These are phyloP conservation scores for Cladosporium sphaerospermum DNA, from an alignment of 2,329 filamentous ascomycete species.

Conservation along the genomic window DNA sequence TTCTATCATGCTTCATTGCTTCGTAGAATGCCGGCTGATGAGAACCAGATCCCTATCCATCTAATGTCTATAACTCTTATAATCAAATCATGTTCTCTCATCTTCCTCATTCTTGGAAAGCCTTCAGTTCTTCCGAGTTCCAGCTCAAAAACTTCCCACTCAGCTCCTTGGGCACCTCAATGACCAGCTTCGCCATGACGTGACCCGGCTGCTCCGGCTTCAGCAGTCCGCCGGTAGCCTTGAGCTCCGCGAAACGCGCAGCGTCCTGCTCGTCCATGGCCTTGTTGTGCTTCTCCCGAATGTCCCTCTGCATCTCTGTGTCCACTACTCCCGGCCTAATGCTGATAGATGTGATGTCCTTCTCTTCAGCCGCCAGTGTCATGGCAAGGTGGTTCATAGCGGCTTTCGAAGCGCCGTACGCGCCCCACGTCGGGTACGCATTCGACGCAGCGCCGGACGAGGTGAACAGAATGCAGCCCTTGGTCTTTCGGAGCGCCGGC, in stretches of 20 bases:
- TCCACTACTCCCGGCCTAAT: slow-evolving; percentile 77
- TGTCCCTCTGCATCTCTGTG: slow-evolving; percentile 81
- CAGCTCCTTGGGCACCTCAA: slow-evolving; percentile 58
- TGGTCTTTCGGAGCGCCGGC: slow-evolving; percentile 58
- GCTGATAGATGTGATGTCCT: slow-evolving; percentile 64
- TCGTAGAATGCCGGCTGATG: slow-evolving; percentile 48
- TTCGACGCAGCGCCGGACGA: slow-evolving; percentile 69
- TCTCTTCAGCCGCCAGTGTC: slow-evolving; percentile 71
- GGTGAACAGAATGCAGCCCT: slow-evolving; percentile 69
- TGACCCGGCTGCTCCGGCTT: slow-evolving; percentile 76
- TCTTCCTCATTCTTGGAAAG: slow-evolving; percentile 23
- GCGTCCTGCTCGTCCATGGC: slow-evolving; percentile 54
- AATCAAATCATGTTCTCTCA: not conserved
- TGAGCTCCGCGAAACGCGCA: slow-evolving; percentile 61
- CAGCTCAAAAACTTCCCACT: slow-evolving; percentile 72
- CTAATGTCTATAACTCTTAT: not conserved
- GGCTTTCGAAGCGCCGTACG: slow-evolving; percentile 78
- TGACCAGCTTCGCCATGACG: slow-evolving; percentile 74
- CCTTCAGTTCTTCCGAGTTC: slow-evolving; percentile 28
- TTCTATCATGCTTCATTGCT: slow-evolving; percentile 22
- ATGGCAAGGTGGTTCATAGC: slow-evolving; percentile 72
- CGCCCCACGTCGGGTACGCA: slow-evolving; percentile 67
- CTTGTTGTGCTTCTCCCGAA: slow-evolving; percentile 64
- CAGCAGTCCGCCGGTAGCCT: slow-evolving; percentile 65
- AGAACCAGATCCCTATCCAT: not conserved